Evolutionary conservation across 2,329 filamentous ascomycete genomes (phyloP).

Genomic region (Ascochyta viciae-villosae): DNA sequence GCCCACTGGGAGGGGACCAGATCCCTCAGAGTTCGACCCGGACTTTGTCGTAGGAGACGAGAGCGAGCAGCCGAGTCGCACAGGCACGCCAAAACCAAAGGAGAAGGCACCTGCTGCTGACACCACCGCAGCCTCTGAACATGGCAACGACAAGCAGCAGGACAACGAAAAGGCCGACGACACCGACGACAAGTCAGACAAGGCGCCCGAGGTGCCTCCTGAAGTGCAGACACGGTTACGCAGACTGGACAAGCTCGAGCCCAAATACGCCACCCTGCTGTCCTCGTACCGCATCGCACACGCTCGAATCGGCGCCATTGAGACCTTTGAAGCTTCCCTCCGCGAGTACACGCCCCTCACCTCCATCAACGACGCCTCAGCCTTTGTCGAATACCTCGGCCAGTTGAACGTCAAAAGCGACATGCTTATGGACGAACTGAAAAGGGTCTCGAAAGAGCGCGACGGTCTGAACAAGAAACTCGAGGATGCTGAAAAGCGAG

Average conservation of each 20-base stretch:
- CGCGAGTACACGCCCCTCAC: slow-evolving; percentile 92
- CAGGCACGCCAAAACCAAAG: slow-evolving; percentile 64
- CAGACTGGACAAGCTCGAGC: slow-evolving; percentile 88
- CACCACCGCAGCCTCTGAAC: slow-evolving; percentile 20
- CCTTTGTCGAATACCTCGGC: slow-evolving; percentile 87
- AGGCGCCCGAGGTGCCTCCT: slow-evolving; percentile 68
- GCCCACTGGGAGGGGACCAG: slow-evolving; percentile 66
- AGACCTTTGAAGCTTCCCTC: slow-evolving; percentile 89
- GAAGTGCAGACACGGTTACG: slow-evolving; percentile 79
- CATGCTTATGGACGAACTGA: slow-evolving; percentile 94
- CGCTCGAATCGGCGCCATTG: slow-evolving; percentile 82
- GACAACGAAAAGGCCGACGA: slow-evolving; percentile 43
- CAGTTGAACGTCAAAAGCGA: slow-evolving; percentile 85
- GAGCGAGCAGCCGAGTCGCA: slow-evolving; percentile 69
- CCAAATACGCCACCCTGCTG: slow-evolving; percentile 69
- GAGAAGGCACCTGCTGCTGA: slow-evolving; percentile 46
- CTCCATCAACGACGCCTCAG: slow-evolving; percentile 83
- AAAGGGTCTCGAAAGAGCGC: slow-evolving; percentile 81
- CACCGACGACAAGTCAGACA: slow-evolving; percentile 34
- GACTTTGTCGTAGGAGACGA: slow-evolving; percentile 88
- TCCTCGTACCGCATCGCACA: slow-evolving; percentile 88
- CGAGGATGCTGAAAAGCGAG: slow-evolving; percentile 70
- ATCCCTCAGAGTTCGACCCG: slow-evolving; percentile 86
- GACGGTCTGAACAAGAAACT: slow-evolving; percentile 80
- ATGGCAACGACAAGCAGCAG: slow-evolving; percentile 41